A percentile compares a stretch with the other conserved stretches of the same genome.
phyloP scores from a whole-genome alignment of 192 early-diverging fungal genomes.

The Phycomyces nitens region DNA sequence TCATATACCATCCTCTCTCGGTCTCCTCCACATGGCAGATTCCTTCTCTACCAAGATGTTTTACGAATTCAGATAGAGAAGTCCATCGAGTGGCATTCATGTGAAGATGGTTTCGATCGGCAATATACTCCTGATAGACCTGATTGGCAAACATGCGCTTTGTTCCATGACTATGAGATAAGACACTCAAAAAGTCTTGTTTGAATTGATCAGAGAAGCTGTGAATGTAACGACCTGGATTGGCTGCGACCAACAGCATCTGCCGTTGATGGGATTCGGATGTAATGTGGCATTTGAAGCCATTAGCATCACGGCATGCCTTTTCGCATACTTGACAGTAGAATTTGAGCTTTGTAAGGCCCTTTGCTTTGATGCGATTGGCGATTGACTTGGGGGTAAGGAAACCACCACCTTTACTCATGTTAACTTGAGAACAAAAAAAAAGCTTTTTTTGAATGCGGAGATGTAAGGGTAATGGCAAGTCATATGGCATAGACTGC shows the following conservation, averaged over 20 bases:
- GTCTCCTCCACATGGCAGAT: slow-evolving; percentile 85
- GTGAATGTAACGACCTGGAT: slow-evolving; percentile 69
- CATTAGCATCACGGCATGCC: slow-evolving; percentile 90
- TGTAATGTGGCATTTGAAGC: slow-evolving; percentile 89
- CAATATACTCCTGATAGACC: slow-evolving; percentile 96
- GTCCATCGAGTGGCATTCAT: slow-evolving; percentile 96
- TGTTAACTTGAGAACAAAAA: too few relatives aligned
- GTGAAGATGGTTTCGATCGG: slow-evolving; percentile 87
- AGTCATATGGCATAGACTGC: too few relatives aligned
- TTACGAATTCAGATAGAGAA: slow-evolving; percentile 85
- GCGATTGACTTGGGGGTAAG: slow-evolving; percentile 85
- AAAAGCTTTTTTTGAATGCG: too few relatives aligned
- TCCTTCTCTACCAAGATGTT: slow-evolving; percentile 81
- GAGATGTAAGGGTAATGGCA: too few relatives aligned
- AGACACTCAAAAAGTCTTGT: slow-evolving; percentile 75
- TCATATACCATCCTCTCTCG: slow-evolving; percentile 84
- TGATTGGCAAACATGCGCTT: slow-evolving; percentile 86
- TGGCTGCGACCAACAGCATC: slow-evolving; percentile 84
- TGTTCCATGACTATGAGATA: slow-evolving; percentile 78
- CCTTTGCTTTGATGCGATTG: slow-evolving; percentile 90
- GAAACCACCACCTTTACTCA: slow-evolving; percentile 47
- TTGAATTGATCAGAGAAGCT: slow-evolving; percentile 82
- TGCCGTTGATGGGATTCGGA: slow-evolving; percentile 91
- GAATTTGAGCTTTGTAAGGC: slow-evolving; percentile 83
- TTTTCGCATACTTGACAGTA: slow-evolving; percentile 95